phyloP scores from a whole-genome alignment of 768 basidiomycete genomes.

The Lanmaoa rubissima region DNA sequence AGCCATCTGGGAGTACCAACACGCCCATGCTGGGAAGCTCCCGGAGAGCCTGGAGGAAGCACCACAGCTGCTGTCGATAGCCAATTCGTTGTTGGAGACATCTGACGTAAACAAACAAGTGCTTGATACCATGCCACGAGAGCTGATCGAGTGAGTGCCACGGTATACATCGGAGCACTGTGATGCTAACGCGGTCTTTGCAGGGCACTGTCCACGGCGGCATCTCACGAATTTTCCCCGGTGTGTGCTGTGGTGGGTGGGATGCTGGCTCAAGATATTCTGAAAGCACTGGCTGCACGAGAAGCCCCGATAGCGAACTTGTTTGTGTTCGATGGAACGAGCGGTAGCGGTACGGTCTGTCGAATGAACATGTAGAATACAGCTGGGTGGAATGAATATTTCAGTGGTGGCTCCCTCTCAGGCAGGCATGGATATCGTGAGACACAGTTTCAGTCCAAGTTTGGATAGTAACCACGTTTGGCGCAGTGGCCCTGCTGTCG shows the following conservation, averaged over 20 bases:
- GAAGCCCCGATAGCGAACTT: constrained; percentile 95
- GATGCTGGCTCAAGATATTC: constrained; percentile 89
- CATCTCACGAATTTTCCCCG: constrained; percentile 84
- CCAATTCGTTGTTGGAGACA: constrained; percentile 55
- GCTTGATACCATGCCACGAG: constrained; percentile 52
- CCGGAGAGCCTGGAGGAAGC: constrained; percentile 50
- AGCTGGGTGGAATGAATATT: background rate
- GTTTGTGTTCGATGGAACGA: constrained; percentile 82
- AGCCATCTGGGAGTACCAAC: constrained; percentile 88
- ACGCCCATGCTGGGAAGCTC: constrained; percentile 50
- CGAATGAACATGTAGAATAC: constrained; percentile 44
- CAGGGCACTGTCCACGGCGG: constrained; percentile 70
- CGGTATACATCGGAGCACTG: background rate
- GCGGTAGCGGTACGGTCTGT: constrained; percentile 70
- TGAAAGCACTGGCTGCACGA: constrained; percentile 86
- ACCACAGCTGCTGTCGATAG: constrained; percentile 60
- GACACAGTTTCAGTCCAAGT: constrained; percentile 14
- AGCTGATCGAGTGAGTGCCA: constrained; percentile 55
- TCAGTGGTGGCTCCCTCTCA: background rate
- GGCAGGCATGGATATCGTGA: constrained; percentile 8
- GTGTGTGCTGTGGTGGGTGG: constrained; percentile 95
- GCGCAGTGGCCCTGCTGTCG: constrained; percentile 6
- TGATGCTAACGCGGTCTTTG: constrained; percentile 12
- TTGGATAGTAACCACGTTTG: constrained; percentile 27
- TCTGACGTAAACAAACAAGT: constrained; percentile 73